Base-by-base conservation (phyloP, 257 asterid genomes). In the Plantago major region DNA sequence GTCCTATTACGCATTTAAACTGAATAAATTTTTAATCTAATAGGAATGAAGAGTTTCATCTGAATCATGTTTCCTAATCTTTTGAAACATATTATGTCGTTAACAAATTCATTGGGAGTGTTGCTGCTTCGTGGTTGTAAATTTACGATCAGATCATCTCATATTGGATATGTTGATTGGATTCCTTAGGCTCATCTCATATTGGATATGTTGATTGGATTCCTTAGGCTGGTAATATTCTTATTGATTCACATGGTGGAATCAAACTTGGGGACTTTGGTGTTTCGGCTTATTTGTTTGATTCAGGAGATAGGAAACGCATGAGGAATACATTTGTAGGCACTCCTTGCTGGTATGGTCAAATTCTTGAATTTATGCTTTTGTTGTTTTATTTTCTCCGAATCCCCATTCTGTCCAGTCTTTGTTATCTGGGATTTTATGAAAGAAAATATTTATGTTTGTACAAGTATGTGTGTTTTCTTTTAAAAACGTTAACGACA, bases 251-350 rank as follows among this genome's bases (percentile, higher is more conserved):
- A 40, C 94, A 84, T 60, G 97, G 99, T 55, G 88, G 79, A 71
- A 76, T 89, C 84, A 93, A 93, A 71, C 74, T 93, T 70, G 99
- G 99, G 56, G 99, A 93, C 79, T 89, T 93, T 79, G 99, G 99
- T 55, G 99, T 93, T 64, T 93, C 99, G 75, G 97, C 97, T 60
- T 89, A 82, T 81, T 71, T 93, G 72, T 93, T 93, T 78, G 99
- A 89, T 79, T 75, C 96, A 37, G 95, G 97, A 67, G 97, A 89
- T 69, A 79, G 99, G 74, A 94, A 85, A 65, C 95, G 96, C 19
- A 81, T 74, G 78, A 86, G 99, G 81, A 90, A 89, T 74, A 93
- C 97, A 66, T 93, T 93, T 74, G 97, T 90, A 60, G 99, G 99
- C 55, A 89, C 99, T 67, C 99, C 99, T 64, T 93, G 99, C 84